These are phyloP conservation scores for Galerina marginata DNA, from an alignment of 768 basidiomycete species.

Conservation along the genomic window DNA sequence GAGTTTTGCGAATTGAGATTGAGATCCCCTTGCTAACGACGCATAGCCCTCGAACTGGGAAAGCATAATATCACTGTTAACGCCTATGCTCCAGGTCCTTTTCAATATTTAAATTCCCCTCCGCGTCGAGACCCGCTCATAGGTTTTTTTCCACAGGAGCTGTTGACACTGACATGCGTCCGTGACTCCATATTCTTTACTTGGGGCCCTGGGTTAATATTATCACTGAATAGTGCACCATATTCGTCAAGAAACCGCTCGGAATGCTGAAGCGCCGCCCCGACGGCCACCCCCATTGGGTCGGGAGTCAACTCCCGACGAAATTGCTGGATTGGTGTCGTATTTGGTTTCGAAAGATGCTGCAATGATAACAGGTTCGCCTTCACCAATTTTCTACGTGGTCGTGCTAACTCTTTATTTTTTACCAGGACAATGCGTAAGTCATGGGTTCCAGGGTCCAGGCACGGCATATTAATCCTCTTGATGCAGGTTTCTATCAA, in stretches of 20 bases:
- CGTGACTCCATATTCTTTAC: not conserved
- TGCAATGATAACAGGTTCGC: slow-evolving; percentile 38
- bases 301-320: slow-evolving; percentile 28
- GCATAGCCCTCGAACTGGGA: slow-evolving; percentile 21
- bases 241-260: not conserved
- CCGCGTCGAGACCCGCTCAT: not conserved
- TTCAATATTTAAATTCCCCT: not conserved
- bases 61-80: slow-evolving; percentile 39
- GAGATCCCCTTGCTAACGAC: not conserved
- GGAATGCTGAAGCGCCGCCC: not conserved
- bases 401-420: not conserved
- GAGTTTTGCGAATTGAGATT: not conserved
- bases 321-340: slow-evolving; percentile 42
- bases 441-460: not conserved
- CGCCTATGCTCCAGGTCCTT: slow-evolving; percentile 37
- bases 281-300: not conserved
- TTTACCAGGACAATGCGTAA: slow-evolving; percentile 21
- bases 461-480: not conserved
- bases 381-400: not conserved
- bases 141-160: slow-evolving; percentile 7
- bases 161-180: slow-evolving; percentile 22
- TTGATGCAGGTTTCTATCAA: slow-evolving; percentile 25
- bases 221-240: not conserved
- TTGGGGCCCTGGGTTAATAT: not conserved
- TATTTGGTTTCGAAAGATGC: slow-evolving; percentile 43